These are phyloP conservation scores for Verticillium dahliae DNA, from an alignment of 2,329 filamentous ascomycete genomes.

Conservation along the genomic window DNA sequence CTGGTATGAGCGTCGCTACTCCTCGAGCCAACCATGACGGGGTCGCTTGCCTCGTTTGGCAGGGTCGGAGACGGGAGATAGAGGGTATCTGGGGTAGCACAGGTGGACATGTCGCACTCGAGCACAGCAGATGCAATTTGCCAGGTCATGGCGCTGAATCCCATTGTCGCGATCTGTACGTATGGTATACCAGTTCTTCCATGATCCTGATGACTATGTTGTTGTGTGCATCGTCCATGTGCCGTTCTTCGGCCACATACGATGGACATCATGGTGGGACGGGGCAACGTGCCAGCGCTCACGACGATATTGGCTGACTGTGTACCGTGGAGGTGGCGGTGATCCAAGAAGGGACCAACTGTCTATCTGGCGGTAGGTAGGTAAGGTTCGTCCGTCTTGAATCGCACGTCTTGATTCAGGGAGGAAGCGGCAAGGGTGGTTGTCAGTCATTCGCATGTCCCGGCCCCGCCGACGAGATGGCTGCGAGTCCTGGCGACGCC, in stretches of 20 bases:
- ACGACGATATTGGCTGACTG: neutral
- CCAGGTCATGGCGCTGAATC: no score
- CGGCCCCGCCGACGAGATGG: neutral
- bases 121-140: no score
- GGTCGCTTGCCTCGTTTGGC: no score
- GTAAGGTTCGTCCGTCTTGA: neutral
- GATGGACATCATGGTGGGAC: neutral
- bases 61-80: no score
- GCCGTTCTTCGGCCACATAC: neutral
- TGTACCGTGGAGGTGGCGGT: neutral
- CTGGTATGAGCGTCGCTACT: neutral
- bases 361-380: no score
- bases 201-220: neutral
- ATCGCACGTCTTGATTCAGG: neutral
- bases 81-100: no score
- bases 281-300: neutral
- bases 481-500: neutral
- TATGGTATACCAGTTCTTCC: no score
- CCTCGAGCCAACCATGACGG: no score
- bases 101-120: no score
- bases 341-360: neutral
- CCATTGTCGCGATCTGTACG: no score
- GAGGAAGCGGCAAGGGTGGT: neutral
- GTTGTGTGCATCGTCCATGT: neutral
- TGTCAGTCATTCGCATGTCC: neutral